A percentile compares a stretch with the other conserved stretches of the same genome.
Evolutionary conservation across 129 eudicot species (phyloP).

Genomic region (Centella asiatica): DNA sequence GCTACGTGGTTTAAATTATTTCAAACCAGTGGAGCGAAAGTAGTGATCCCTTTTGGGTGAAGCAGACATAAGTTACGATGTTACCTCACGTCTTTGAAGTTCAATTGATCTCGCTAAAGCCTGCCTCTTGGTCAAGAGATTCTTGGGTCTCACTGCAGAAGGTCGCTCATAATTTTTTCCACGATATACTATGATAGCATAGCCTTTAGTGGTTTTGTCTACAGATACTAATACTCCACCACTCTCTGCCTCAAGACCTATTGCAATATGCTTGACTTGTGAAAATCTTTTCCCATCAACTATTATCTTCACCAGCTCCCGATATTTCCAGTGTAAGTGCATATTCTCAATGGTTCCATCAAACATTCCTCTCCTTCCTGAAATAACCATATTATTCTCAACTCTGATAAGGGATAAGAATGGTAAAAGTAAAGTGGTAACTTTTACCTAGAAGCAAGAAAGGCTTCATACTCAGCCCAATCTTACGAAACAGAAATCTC

Average conservation of each 20-base stretch:
- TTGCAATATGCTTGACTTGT: constrained; percentile 73
- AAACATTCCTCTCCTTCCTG: constrained; percentile 80
- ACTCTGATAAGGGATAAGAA: background rate
- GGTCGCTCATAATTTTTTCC: constrained; percentile 90
- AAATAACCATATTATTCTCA: constrained; percentile 1
- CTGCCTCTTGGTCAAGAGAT: constrained; percentile 78
- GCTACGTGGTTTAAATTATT: too few relatives aligned
- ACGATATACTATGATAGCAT: constrained; percentile 74
- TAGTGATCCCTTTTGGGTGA: background rate
- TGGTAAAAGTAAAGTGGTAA: constrained; percentile 3
- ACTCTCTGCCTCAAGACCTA: constrained; percentile 90
- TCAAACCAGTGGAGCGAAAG: background rate
- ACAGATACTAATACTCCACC: constrained; percentile 90
- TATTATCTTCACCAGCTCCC: constrained; percentile 83
- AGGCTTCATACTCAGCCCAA: constrained; percentile 95
- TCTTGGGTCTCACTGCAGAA: constrained; percentile 45
- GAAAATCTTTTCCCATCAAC: constrained; percentile 59
- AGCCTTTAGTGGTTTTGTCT: constrained; percentile 74
- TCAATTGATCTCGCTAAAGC: constrained; percentile 96
- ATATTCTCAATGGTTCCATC: constrained; percentile 94
- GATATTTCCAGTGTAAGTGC: constrained; percentile 93
- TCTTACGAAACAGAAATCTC: constrained; percentile 76
- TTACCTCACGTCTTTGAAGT: constrained; percentile 87
- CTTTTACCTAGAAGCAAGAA: constrained; percentile 67
- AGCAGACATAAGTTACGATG: background rate